These are phyloP conservation scores for Phlebiopsis gigantea DNA, from an alignment of 768 basidiomycete genomes.

Conservation along the genomic window DNA sequence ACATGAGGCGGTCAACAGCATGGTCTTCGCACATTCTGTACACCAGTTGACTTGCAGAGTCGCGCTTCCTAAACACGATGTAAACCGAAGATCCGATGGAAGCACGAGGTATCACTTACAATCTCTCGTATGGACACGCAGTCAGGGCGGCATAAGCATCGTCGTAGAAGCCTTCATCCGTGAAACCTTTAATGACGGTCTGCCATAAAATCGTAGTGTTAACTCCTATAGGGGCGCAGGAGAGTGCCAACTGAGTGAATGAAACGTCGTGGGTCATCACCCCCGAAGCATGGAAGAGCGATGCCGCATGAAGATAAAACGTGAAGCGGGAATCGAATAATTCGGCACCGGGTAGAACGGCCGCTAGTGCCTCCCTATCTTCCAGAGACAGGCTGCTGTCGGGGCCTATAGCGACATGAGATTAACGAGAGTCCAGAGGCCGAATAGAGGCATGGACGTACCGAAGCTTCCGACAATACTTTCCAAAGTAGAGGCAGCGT, in stretches of 20 bases:
- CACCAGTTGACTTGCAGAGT: slow-evolving; percentile 76
- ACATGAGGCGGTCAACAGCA: slow-evolving; percentile 70
- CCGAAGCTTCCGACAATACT: slow-evolving; percentile 73
- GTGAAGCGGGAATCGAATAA: slow-evolving; percentile 56
- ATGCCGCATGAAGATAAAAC: slow-evolving; percentile 74
- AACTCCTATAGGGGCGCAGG: slow-evolving; percentile 47
- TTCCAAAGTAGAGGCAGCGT: slow-evolving; percentile 69
- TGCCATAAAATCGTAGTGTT: slow-evolving; percentile 75
- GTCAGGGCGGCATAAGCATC: slow-evolving; percentile 83
- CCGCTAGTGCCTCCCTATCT: slow-evolving; percentile 56
- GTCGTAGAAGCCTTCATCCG: slow-evolving; percentile 71
- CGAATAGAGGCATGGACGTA: slow-evolving; percentile 32
- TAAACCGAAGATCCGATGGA: slow-evolving; percentile 2
- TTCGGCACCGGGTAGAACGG: slow-evolving; percentile 54
- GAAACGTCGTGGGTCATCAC: slow-evolving; percentile 57
- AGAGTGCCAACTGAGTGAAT: slow-evolving; percentile 79
- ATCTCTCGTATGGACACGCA: slow-evolving; percentile 64
- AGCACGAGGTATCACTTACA: slow-evolving; percentile 47
- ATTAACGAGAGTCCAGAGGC: not conserved
- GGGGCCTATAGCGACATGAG: slow-evolving; percentile 31
- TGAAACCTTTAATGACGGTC: slow-evolving; percentile 69
- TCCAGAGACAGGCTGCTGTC: slow-evolving; percentile 49
- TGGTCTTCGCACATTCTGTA: slow-evolving; percentile 91
- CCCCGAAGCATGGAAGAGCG: slow-evolving; percentile 62
- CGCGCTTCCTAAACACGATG: slow-evolving; percentile 56